Conservation (phyloP, 495 filamentous ascomycete species). For the Hypoxylon rickii region DNA sequence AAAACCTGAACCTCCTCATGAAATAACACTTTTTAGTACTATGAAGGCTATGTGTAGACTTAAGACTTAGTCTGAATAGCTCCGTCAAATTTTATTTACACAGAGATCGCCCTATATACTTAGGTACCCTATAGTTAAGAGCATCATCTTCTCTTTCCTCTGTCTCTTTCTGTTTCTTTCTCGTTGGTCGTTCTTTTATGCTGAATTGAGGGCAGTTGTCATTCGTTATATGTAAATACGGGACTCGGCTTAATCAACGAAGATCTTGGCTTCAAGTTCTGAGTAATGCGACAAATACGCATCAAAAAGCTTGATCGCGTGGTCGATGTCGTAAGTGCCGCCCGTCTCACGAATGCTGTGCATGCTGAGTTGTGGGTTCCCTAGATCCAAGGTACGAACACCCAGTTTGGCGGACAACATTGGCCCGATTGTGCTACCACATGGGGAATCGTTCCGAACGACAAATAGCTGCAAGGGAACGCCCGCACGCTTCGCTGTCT, state of each 20-base stretch:
- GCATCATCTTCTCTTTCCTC: no score
- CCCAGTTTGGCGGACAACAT: conserved; percentile 88
- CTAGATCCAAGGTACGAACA: conserved; percentile 85
- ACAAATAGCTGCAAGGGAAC: conserved; percentile 96
- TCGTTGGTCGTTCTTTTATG: no score
- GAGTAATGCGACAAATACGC: conserved; percentile 85
- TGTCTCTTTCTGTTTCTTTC: no score
- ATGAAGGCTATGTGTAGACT: no score
- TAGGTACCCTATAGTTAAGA: no score
- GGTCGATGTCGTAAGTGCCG: conserved; percentile 83
- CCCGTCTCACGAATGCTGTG: conserved; percentile 94
- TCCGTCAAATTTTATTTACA: no score
- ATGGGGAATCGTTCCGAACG: conserved; percentile 91
- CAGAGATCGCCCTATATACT: no score
- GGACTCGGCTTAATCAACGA: conserved; percentile 74
- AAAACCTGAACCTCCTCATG: no score
- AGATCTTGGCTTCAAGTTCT: conserved; percentile 76
- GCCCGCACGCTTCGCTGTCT: conserved; percentile 68
- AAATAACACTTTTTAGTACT: no score
- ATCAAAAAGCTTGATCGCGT: conserved; percentile 84
- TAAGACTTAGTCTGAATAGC: no score
- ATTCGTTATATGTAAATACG: no score
- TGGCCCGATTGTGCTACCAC: conserved; percentile 94
- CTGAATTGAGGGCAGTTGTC: no score
- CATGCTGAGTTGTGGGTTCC: conserved; percentile 96